Evolutionary conservation across 192 early-diverging fungal genomes (phyloP), one percentile per base, ranked within the genome.

Genomic region (Coemansia sp.): DNA sequence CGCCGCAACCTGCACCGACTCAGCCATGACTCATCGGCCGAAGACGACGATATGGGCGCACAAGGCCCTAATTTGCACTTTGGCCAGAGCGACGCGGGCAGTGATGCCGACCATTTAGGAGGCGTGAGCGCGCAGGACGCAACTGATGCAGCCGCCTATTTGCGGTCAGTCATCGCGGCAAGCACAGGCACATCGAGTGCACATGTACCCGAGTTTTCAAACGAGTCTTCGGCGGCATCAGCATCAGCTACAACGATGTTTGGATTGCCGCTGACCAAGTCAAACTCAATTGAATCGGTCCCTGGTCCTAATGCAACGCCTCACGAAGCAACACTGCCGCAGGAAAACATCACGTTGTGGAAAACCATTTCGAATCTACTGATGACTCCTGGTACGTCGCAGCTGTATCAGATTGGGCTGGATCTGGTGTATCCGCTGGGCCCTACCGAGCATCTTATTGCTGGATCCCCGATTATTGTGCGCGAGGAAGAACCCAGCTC

Each of bases 401-500:
- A 80, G 73, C 42, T 83, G 49, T 69, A 76, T 57, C 76, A 75
- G 68, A 61, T 81, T 14, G 74, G 69, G 1, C 64, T 75, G 14
- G 75, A 76, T 20, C 58, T 84, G 57, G 70, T 70, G 26, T 81
- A 81, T 20, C 82, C 82, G 37, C 65, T 84, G 0, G 65, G 74
- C 3, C 75, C 89, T 2, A 91, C 87, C 2, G 94, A 96, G 57
- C 95, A 98, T 65, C 78, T 98, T 3, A 90, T 98, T 57, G 82
- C 86, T 8, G 92, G 91, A 51, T 95, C 94, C 2, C 83, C 82
- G 17, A 86, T 97, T 40, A 88, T 97, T 47, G 87, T 96, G 9
- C 85, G 93, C 49, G 94, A 98, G 67, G 87, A 92, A 57, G 94
- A 98, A 65, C 94, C 94, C 2, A 92, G 91, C 65, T 93, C 94